A percentile compares a stretch with the other conserved stretches of the same genome.
phyloP scores from a whole-genome alignment of 768 basidiomycete genomes.

The Amanita inopinata region DNA sequence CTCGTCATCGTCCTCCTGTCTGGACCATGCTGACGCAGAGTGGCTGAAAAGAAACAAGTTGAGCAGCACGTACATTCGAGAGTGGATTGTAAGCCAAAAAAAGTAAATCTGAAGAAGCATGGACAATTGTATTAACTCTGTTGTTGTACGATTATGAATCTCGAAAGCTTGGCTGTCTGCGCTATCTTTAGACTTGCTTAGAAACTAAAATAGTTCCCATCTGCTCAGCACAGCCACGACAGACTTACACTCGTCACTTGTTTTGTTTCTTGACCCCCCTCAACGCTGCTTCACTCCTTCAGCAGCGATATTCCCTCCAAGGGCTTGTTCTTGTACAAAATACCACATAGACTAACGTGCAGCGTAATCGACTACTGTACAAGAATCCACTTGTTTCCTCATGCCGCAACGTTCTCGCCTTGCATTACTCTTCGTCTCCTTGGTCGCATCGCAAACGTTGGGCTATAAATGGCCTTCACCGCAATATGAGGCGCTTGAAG shows the following conservation, averaged over 20 bases:
- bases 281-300: conserved; percentile 9
- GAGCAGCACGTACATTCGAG: conserved; percentile 88
- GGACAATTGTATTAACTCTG: no score
- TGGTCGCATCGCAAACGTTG: background rate
- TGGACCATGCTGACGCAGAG: conserved; percentile 59
- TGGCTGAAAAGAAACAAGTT: conserved; percentile 75
- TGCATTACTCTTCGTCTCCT: background rate
- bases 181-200: no score
- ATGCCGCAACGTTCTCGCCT: background rate
- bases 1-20: conserved; percentile 46
- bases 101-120: background rate
- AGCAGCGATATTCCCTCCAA: conserved; percentile 1
- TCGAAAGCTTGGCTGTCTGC: no score
- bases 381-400: no score
- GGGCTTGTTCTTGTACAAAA: background rate
- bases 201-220: no score
- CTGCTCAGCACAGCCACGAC: no score
- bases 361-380: no score
- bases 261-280: background rate
- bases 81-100: conserved; percentile 57
- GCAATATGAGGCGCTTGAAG: conserved; percentile 27
- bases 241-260: background rate
- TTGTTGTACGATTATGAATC: no score
- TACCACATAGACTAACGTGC: background rate
- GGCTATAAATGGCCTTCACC: conserved; percentile 24